A percentile compares a stretch with the other conserved stretches of the same genome.
Conservation (phyloP, 2,329 filamentous ascomycete genomes). For the Botrytis hyacinthi region DNA sequence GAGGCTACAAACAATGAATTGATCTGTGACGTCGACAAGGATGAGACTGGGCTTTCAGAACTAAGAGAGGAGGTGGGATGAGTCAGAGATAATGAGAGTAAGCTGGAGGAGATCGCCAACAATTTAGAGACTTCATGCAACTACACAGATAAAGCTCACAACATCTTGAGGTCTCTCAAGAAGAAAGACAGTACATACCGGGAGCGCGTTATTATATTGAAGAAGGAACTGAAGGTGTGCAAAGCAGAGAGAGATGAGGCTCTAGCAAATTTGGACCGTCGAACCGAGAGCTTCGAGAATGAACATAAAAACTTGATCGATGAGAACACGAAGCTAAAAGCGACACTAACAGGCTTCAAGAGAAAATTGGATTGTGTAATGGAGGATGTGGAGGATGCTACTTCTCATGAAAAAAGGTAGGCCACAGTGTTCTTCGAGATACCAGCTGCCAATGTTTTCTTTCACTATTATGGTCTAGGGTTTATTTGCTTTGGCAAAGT, state of each 20-base stretch:
- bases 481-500: neutral
- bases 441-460: too few species aligned
- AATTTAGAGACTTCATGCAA: neutral
- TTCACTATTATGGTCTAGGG: too few species aligned
- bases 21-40: neutral
- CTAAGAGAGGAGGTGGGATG: neutral
- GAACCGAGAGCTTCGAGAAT: neutral
- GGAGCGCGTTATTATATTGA: neutral
- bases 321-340: neutral
- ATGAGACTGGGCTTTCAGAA: neutral
- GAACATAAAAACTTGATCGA: neutral
- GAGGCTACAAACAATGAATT: neutral
- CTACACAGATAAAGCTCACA: neutral
- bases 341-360: neutral
- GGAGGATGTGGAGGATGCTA: neutral
- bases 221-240: neutral
- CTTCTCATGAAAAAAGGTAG: neutral
- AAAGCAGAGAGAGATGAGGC: neutral
- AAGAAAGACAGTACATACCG: neutral
- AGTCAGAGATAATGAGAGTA: neutral
- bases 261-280: neutral
- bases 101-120: neutral
- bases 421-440: accelerated
- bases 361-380: neutral
- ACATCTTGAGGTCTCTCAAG: neutral